These are phyloP conservation scores for Harrya chromipes DNA, from an alignment of 768 basidiomycete genomes.

Conservation along the genomic window DNA sequence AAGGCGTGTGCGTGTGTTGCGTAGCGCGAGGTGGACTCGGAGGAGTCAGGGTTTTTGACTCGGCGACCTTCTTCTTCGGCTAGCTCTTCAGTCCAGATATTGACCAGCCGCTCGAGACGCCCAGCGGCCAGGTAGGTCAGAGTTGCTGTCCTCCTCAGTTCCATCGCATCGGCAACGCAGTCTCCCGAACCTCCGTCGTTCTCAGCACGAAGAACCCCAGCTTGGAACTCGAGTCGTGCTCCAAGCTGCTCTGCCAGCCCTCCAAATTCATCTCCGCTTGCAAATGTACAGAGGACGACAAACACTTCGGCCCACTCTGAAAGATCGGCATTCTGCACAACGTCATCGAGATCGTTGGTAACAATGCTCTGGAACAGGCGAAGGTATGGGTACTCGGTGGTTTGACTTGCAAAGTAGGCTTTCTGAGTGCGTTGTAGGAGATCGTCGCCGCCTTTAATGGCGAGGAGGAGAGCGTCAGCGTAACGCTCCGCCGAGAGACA, in stretches of 20 bases:
- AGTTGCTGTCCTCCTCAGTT: conserved; percentile 82
- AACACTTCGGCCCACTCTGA: conserved; percentile 96
- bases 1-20: conserved; percentile 81
- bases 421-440: conserved; percentile 86
- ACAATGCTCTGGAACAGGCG: conserved; percentile 95
- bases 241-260: conserved; percentile 91
- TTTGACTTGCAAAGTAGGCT: conserved; percentile 86
- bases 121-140: conserved; percentile 92
- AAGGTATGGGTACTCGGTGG: conserved; percentile 76
- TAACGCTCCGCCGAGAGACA: conserved; percentile 87
- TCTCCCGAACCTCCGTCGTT: conserved; percentile 39
- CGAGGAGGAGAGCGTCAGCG: conserved; percentile 92
- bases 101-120: conserved; percentile 80
- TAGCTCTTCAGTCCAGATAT: conserved; percentile 91
- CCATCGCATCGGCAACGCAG: conserved; percentile 33
- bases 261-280: conserved; percentile 77
- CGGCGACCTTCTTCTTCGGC: conserved; percentile 73
- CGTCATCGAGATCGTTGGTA: conserved; percentile 85
- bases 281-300: conserved; percentile 94
- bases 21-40: conserved; percentile 54
- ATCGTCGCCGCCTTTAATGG: conserved; percentile 86
- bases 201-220: conserved; percentile 53
- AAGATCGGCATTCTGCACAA: conserved; percentile 95
- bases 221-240: conserved; percentile 84
- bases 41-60: conserved; percentile 37